A percentile compares a stretch with the other conserved stretches of the same genome.
Evolutionary conservation across 2,329 filamentous ascomycete genomes (phyloP).

Genomic region (Colletotrichum lentis): DNA sequence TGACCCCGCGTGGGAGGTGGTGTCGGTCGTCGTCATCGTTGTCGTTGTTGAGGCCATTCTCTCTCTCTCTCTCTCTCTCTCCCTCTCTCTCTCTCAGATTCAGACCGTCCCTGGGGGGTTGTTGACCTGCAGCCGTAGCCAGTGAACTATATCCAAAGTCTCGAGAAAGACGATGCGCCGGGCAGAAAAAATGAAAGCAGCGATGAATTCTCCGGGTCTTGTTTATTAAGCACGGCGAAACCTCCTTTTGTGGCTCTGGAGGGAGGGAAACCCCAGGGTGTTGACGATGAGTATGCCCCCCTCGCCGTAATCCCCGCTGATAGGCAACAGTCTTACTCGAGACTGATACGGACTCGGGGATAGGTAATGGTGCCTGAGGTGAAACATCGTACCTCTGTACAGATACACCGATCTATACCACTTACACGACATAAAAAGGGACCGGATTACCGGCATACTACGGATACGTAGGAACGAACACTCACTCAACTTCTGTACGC

Average conservation of each 20-base stretch:
- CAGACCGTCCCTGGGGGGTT: not conserved
- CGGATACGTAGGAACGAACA: too few relatives aligned
- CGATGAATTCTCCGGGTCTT: not conserved
- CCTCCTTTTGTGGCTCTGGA: not conserved
- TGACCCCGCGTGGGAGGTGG: not conserved
- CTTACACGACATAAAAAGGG: too few relatives aligned
- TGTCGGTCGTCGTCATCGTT: not conserved
- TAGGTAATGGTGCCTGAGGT: not conserved
- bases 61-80: not conserved
- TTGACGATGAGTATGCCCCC: too few relatives aligned
- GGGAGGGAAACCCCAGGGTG: too few relatives aligned
- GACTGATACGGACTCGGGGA: not conserved
- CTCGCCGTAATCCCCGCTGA: constrained; percentile 13
- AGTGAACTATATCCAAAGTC: not conserved
- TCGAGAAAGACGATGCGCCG: not conserved
- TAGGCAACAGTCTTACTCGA: not conserved
- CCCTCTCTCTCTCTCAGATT: not conserved
- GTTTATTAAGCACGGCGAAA: constrained; percentile 5
- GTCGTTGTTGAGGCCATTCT: constrained; percentile 16
- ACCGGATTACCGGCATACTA: too few relatives aligned
- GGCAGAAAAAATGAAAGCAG: not conserved
- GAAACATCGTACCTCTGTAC: not conserved
- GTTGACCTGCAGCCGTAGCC: not conserved
- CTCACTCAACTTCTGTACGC: too few relatives aligned
- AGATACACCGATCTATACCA: too few relatives aligned